A percentile compares a stretch with the other conserved stretches of the same genome.
phyloP scores from a whole-genome alignment of 805 yeast genomes.

The Babjeviella inositovora region DNA sequence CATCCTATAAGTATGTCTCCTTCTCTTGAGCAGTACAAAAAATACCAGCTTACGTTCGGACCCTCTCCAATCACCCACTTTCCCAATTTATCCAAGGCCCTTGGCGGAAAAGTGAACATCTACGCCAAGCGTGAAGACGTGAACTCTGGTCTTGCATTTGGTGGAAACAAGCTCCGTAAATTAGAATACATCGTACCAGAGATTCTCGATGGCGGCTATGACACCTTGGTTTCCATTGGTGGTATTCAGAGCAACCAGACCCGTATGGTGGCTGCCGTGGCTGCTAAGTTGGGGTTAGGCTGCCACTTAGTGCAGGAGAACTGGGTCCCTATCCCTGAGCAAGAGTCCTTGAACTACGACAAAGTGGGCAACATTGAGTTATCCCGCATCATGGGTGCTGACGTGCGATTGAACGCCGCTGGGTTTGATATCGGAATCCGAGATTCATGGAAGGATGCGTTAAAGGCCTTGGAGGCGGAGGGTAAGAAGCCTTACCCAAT shows the following conservation, averaged over 20 bases:
- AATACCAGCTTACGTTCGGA: conserved; percentile 12
- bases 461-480: conserved; percentile 8
- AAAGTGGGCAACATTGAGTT: conserved; percentile 17
- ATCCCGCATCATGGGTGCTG: conserved; percentile 17
- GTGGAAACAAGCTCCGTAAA: conserved; percentile 15
- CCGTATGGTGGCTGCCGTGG: conserved; percentile 16
- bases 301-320: conserved; percentile 17
- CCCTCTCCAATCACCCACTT: conserved; percentile 15
- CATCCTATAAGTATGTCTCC: no score
- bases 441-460: conserved; percentile 13
- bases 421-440: conserved; percentile 17
- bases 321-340: conserved; percentile 17
- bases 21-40: no score
- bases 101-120: conserved; percentile 14
- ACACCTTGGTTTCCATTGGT: conserved; percentile 15
- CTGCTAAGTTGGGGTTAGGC: conserved; percentile 15
- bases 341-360: conserved; percentile 15
- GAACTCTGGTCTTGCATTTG: conserved; percentile 16
- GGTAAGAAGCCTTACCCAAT: conserved; percentile 17
- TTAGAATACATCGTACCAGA: conserved; percentile 16
- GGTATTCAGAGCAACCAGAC: conserved; percentile 17
- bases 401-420: conserved; percentile 14
- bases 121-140: conserved; percentile 17
- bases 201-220: conserved; percentile 13
- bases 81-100: conserved; percentile 9